A percentile compares a stretch with the other conserved stretches of the same genome.
These are phyloP conservation scores for Annulohypoxylon nitens DNA, from an alignment of 495 filamentous ascomycete species.

Conservation along the genomic window DNA sequence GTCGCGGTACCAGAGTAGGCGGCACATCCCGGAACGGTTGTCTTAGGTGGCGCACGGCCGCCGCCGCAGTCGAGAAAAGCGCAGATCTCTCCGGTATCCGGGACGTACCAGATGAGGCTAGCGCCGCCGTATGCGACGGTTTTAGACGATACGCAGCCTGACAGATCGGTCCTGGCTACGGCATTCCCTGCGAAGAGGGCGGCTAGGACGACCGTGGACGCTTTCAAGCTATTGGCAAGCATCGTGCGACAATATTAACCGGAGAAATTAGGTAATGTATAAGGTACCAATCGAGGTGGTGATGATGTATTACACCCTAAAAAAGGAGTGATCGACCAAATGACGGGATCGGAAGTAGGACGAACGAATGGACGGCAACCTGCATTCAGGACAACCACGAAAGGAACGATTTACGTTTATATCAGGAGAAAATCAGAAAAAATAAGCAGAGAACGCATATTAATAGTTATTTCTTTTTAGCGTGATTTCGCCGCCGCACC, in stretches of 20 bases:
- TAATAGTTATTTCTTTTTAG: conserved; percentile 24
- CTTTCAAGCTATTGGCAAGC: conserved; percentile 29
- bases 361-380: conserved; percentile 37
- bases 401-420: conserved; percentile 32
- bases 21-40: conserved; percentile 69
- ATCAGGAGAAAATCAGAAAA: neutral
- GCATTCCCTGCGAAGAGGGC: conserved; percentile 44
- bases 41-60: conserved; percentile 71
- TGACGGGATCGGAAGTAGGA: neutral
- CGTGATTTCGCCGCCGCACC: neutral
- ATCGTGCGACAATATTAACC: conserved; percentile 19
- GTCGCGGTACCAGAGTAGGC: conserved; percentile 69
- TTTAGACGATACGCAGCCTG: conserved; percentile 57
- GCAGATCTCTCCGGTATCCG: conserved; percentile 71
- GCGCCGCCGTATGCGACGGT: conserved; percentile 56
- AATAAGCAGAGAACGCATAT: neutral
- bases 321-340: neutral
- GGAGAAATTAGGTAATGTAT: neutral
- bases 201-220: conserved; percentile 42
- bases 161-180: conserved; percentile 61
- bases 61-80: conserved; percentile 73
- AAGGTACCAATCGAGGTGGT: neutral
- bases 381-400: conserved; percentile 19
- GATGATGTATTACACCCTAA: neutral
- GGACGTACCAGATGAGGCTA: conserved; percentile 65